These are phyloP conservation scores for Omphalotus olearius DNA, from an alignment of 1,284 basidiomycete species.

Conservation along the genomic window DNA sequence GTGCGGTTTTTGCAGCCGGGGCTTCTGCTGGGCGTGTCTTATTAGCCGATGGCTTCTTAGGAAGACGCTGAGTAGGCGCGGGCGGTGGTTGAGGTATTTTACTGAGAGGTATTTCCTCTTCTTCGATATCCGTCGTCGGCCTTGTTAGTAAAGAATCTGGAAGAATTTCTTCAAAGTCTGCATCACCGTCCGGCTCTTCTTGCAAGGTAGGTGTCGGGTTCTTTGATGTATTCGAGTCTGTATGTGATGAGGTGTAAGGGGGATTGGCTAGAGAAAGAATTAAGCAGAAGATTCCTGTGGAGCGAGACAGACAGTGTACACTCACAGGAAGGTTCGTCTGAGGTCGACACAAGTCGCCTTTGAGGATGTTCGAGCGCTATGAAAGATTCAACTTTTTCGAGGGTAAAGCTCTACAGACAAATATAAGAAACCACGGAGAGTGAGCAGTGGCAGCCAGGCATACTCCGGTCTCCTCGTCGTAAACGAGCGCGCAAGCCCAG, in stretches of 20 bases:
- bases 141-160: constrained; percentile 16
- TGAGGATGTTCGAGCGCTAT: constrained; percentile 48
- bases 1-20: neutral
- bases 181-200: constrained; percentile 37
- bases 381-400: constrained; percentile 71
- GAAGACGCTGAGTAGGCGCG: neutral
- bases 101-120: constrained; percentile 4
- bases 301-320: constrained; percentile 8
- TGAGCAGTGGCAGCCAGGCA: constrained; percentile 21
- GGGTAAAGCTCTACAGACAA: constrained; percentile 51
- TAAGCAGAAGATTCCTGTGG: neutral
- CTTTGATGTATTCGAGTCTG: constrained; percentile 25
- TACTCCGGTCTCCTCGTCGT: constrained; percentile 67
- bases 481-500: constrained; percentile 71
- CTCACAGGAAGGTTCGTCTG: constrained; percentile 44
- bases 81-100: constrained; percentile 10
- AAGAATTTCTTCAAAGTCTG: constrained; percentile 36
- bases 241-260: constrained; percentile 5
- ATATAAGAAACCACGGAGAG: neutral
- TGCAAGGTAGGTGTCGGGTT: constrained; percentile 16
- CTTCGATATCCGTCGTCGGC: neutral
- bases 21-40: neutral
- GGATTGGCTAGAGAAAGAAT: constrained; percentile 10
- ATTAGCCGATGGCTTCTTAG: constrained; percentile 1
- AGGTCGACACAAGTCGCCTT: constrained; percentile 35